Evolutionary conservation across 2,329 filamentous ascomycete species (phyloP).

Genomic region (Botryotinia calthae): DNA sequence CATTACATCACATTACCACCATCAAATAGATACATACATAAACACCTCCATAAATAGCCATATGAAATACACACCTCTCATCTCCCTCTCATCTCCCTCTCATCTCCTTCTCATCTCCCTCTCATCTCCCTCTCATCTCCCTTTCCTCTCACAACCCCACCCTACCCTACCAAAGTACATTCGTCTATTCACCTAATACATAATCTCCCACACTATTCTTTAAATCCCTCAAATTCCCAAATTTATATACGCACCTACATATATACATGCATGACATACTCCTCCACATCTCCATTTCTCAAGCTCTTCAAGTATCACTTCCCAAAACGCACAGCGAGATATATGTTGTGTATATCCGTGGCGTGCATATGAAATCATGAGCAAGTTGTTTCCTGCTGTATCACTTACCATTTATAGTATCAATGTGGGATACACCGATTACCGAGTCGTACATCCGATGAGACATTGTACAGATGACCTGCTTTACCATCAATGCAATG

Average conservation of each 20-base stretch:
- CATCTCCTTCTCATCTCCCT: not conserved
- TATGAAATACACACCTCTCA: not conserved
- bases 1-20: not conserved
- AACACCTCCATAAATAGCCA: no score
- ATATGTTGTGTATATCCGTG: not conserved
- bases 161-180: not conserved
- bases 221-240: not conserved
- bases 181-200: not conserved
- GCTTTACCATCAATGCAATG: not conserved
- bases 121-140: not conserved
- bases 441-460: not conserved
- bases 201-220: not conserved
- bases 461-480: not conserved
- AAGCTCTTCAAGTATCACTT: not conserved
- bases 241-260: not conserved
- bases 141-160: not conserved
- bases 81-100: not conserved
- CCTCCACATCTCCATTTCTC: not conserved
- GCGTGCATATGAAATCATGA: not conserved
- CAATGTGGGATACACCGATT: not conserved
- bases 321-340: not conserved
- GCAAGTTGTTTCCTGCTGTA: not conserved
- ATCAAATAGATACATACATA: not conserved
- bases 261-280: no score
- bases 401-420: not conserved